These are phyloP conservation scores for Pezicula neosporulosa DNA, from an alignment of 2,329 filamentous ascomycete genomes.

Conservation along the genomic window DNA sequence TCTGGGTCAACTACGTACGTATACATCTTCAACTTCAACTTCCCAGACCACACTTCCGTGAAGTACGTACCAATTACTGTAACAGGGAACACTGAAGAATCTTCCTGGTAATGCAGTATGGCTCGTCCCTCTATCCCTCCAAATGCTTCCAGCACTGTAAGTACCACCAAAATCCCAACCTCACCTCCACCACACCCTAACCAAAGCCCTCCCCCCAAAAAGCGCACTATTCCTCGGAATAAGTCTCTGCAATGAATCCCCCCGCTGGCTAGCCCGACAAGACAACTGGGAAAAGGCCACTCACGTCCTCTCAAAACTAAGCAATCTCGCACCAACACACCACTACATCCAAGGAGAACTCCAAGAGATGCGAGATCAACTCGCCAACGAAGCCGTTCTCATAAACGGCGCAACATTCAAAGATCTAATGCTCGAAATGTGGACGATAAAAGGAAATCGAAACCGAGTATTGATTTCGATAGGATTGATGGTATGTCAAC, in stretches of 20 bases:
- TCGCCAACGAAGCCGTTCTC: slow-evolving; percentile 47
- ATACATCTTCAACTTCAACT: slow-evolving; percentile 4
- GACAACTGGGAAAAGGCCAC: slow-evolving; percentile 66
- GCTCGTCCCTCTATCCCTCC: slow-evolving; percentile 61
- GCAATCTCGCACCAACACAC: slow-evolving; percentile 46
- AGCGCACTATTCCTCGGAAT: slow-evolving; percentile 50
- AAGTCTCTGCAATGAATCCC: slow-evolving; percentile 56
- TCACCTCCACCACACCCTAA: not conserved
- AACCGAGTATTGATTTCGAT: slow-evolving; percentile 63
- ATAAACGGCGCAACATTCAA: slow-evolving; percentile 43
- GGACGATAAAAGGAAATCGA: slow-evolving; percentile 52
- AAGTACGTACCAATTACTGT: not conserved
- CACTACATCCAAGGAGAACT: slow-evolving; percentile 50
- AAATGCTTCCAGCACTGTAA: slow-evolving; percentile 58
- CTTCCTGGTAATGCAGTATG: slow-evolving; percentile 43
- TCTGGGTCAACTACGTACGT: slow-evolving; percentile 49
- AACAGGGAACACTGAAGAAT: slow-evolving; percentile 16
- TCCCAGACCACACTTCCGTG: slow-evolving; percentile 39
- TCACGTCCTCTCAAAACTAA: slow-evolving; percentile 48
- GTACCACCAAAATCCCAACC: not conserved
- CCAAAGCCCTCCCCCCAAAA: slow-evolving; percentile 28
- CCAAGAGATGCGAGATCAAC: slow-evolving; percentile 41
- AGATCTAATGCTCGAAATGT: slow-evolving; percentile 60
- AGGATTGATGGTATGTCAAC: slow-evolving; percentile 64
- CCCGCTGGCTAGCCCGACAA: slow-evolving; percentile 64